Evolutionary conservation across 164 flowering plant species (phyloP), one percentile per base, ranked within the genome.

Genomic region (Vitis rotundifolia): DNA sequence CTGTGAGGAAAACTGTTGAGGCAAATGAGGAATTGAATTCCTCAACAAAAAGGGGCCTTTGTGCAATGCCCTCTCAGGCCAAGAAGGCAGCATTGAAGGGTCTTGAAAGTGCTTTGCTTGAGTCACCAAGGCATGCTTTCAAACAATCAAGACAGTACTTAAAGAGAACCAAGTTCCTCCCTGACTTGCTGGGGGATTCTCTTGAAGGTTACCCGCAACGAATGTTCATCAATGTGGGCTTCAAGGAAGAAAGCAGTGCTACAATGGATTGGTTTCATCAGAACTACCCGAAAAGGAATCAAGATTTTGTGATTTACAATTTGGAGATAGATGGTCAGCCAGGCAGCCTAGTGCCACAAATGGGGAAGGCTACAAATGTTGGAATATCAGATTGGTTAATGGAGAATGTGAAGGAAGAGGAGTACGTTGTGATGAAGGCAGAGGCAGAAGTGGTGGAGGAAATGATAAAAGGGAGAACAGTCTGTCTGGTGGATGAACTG

Each of bases 401-500:
- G 72, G 73, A 80, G 72, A 84, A 78, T 51, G 82, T 86, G 64
- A 77, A 53, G 80, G 81, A 81, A 66, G 84, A 84, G 48, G 91
- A 89, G 69, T 83, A 76, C 26, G 86, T 84, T 19, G 89, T 84
- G 76, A 77, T 85, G 92, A 83, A 86, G 76, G 92, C 86, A 10
- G 91, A 81, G 16, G 89, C 85, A 26, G 78, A 76, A 62, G 77
- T 78, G 59, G 92, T 84, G 71, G 87, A 83, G 70, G 86, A 86
- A 70, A 79, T 86, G 86, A 70, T 83, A 71, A 81, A 70, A 72
- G 76, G 78, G 57, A 80, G 70, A 68, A 76, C 81, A 1, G 75
- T 82, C 18, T 31, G 72, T 62, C 70, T 87, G 58, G 84, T 87
- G 60, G 91, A 85, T 54, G 91, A 87, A 66, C 68, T 87, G 69